Evolutionary conservation across 2,329 filamentous ascomycete species (phyloP), one percentile per base, ranked within the genome.

Genomic region (Apiospora malaysiana): DNA sequence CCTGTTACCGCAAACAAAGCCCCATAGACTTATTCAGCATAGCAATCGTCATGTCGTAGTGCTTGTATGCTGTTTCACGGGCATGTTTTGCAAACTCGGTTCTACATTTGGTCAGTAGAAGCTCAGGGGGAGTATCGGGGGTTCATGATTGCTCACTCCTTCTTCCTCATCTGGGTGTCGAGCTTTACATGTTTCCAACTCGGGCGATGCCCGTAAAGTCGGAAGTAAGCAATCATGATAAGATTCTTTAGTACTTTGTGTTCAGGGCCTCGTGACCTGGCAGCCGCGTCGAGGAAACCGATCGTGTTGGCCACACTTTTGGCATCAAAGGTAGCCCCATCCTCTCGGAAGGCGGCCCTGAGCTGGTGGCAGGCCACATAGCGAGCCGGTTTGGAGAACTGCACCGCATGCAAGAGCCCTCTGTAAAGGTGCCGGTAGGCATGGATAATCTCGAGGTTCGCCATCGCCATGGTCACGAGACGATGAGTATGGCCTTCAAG

Each of bases 11-110:
- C 71, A 92, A 78, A 77, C 91, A 92, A 56, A 93, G 78, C 0
- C 88, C 88, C 90, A 94, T 91, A 8, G 86, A 90, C 78, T 91
- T 89, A 77, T 95, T 94, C 70, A 95, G 83, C 91, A 93, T 93
- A 23, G 85, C 86, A 66, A 95, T 79, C 9, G 91, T 93, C 82
- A 88, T 88, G 69, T 94, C 87, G 78, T 93, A 93, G 75, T 92
- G 88, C 66, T 85, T 83, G 78, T 86, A 91, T 8, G 85, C 81
- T 32, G 56, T 63, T 40, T 40, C 32, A 40, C 56, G 32, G 32
- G 9, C 18, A n/a, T 69, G 25, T 32, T 23, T 56, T 46, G 23
- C n/a, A 43, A 47, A 70, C 45, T 67, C 59, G 25, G 65, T 47
- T 21, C 66, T 68, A 37, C 66, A 23, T 9, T n/a, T 21, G 43